Percentiles rank a stretch among this genome's conserved stretches.
phyloP scores from a whole-genome alignment of 306 rosid genomes.

The Hippophae rhamnoides region DNA sequence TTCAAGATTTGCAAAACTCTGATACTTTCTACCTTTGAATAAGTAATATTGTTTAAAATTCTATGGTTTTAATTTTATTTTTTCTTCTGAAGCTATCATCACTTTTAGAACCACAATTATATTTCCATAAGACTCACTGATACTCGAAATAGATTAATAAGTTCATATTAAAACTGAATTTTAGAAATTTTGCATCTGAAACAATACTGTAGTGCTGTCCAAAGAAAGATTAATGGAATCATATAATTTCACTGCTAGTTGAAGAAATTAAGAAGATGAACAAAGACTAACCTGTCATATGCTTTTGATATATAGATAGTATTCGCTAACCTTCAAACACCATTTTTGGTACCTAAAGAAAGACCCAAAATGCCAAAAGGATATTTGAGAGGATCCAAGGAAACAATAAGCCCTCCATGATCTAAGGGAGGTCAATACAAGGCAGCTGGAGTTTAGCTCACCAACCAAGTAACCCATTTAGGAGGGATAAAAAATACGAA shows the following conservation, averaged over 20 bases:
- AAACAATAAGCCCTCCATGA: slow-evolving; percentile 34
- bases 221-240: not conserved
- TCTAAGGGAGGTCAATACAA: slow-evolving; percentile 28
- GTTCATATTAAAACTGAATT: not conserved
- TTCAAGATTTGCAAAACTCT: no score
- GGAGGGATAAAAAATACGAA: no score
- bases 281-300: slow-evolving; percentile 22
- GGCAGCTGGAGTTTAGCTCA: slow-evolving; percentile 48
- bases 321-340: not conserved
- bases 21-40: no score
- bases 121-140: no score
- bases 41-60: no score
- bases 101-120: no score
- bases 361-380: slow-evolving; percentile 7
- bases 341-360: slow-evolving; percentile 4
- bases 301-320: slow-evolving; percentile 5
- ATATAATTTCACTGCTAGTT: not conserved
- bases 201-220: no score
- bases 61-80: no score
- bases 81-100: no score
- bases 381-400: slow-evolving; percentile 13
- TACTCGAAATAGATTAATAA: slow-evolving; percentile 7
- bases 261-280: not conserved
- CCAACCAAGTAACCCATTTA: slow-evolving; percentile 20
- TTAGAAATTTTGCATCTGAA: slow-evolving; percentile 1